These are phyloP conservation scores for Gossypium davidsonii DNA, from an alignment of 441 rosid species.

Conservation along the genomic window DNA sequence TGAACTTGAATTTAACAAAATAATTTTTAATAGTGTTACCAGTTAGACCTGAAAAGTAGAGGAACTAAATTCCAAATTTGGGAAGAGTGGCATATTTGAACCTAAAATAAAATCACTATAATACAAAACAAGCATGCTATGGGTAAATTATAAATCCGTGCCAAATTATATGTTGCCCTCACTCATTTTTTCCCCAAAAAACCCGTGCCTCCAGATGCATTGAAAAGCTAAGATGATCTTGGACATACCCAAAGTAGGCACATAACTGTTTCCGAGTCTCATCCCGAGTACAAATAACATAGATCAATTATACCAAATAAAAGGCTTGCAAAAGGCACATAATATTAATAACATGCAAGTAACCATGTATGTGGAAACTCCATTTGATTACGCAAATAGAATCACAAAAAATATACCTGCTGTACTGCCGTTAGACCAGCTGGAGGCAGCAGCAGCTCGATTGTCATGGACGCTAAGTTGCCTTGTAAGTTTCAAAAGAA, in stretches of 20 bases:
- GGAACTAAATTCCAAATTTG: too few species aligned
- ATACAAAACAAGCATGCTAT: neutral
- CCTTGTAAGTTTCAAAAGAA: constrained; percentile 77
- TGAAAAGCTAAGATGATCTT: neutral
- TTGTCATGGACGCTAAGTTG: constrained; percentile 87
- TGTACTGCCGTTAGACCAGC: constrained; percentile 52
- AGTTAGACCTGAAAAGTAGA: too few species aligned
- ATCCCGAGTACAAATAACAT: neutral
- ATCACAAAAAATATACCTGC: constrained; percentile 41
- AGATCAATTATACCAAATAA: neutral
- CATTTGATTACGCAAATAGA: neutral
- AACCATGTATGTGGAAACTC: neutral
- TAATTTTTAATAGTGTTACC: too few species aligned
- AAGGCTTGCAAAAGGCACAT: neutral
- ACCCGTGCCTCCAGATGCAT: neutral
- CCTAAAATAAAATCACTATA: neutral
- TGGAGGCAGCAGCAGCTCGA: constrained; percentile 85
- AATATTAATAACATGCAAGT: neutral
- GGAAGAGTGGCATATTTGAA: too few species aligned
- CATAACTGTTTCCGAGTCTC: neutral
- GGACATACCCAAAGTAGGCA: neutral
- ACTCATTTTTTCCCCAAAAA: neutral
- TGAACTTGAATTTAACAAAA: too few species aligned
- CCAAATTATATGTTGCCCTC: neutral
- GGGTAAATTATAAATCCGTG: neutral